Base-by-base conservation (phyloP, 2,329 filamentous ascomycete genomes). In the Cladosporium colombiae region DNA sequence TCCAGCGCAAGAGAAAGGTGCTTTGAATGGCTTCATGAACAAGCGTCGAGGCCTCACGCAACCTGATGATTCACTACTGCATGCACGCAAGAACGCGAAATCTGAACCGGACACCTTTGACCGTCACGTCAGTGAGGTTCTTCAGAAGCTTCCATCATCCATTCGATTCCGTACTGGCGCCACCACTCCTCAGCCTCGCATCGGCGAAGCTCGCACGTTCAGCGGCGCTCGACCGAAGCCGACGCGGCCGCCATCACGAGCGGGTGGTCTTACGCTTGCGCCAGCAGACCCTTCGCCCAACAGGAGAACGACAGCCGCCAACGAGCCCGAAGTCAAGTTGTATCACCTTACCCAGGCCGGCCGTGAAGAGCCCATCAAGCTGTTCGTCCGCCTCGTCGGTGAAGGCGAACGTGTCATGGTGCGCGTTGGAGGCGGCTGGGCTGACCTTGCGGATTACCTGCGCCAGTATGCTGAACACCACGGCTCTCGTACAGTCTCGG, bases 371-470 rank as follows among this genome's bases (percentile, higher is more conserved):
- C 95, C 95, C 0, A 93, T 97, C 75, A 98, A 97, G 79, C 86
- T 99, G 5, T 96, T 96, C 74, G 93, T 99, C 62, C 90, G 95
- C 18, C 89, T 93, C 1, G 93, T 99, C 2, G 95, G 95, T 59
- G 93, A 97, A 76, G 92, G 91, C 18, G 93, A 98, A 78, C 88
- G 95, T 61, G 93, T 98, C 68, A 98, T 99, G 95, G 95, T 99
- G 8, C 91, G 95, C 40, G 94, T 99, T 14, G 95, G 95, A 14
- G 95, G 95, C 66, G 95, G 95, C n/a, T 99, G 95, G 95, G 93
- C 93, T 16, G 95, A 99, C 77, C 82, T 99, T 23, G 94, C 91
- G 44, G 95, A 98, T 77, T 99, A 97, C 74, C 84, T 99, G 50
- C 90, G 93, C 71, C 92, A 97, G 77, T 99, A 97, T 73, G 93